A percentile compares a stretch with the other conserved stretches of the same genome.
phyloP scores from a whole-genome alignment of 345 rosid genomes.

The Eucalyptus erythrocorys region DNA sequence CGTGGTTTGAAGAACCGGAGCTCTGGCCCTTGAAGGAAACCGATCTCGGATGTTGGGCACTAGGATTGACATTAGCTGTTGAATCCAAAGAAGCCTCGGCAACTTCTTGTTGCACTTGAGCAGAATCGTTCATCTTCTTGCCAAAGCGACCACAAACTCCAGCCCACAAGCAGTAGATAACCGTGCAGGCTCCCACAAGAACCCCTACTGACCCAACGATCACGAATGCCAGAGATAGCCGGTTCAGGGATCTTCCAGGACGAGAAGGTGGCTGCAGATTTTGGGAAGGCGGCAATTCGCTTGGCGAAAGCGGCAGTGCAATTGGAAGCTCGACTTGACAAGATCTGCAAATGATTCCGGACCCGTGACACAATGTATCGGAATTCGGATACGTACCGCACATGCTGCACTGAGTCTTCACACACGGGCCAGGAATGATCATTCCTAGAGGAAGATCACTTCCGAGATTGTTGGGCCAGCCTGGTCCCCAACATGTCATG shows the following conservation, averaged over 20 bases:
- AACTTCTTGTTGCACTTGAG: background rate
- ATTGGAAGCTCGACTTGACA: constrained; percentile 36
- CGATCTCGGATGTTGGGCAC: constrained; percentile 2
- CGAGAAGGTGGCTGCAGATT: background rate
- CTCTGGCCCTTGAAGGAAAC: constrained; percentile 8
- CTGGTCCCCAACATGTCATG: constrained; percentile 38
- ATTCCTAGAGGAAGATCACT: constrained; percentile 13
- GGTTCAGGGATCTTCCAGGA: background rate
- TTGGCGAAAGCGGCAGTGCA: constrained; percentile 27
- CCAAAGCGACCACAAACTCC: background rate
- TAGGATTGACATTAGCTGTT: background rate
- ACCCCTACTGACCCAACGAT: constrained; percentile 38
- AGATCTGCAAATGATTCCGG: constrained; percentile 35
- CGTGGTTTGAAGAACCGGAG: background rate
- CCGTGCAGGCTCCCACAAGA: constrained; percentile 24
- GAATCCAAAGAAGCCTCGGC: background rate
- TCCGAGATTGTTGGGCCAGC: constrained; percentile 15
- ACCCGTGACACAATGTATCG: constrained; percentile 28
- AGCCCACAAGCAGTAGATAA: constrained; percentile 18
- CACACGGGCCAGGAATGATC: constrained; percentile 49
- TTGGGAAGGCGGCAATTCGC: background rate
- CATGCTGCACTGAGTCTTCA: constrained; percentile 16
- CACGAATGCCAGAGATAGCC: constrained; percentile 15
- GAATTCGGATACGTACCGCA: constrained; percentile 43
- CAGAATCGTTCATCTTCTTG: background rate